Conservation (phyloP, 257 asterid genomes). For the Osmanthus fragrans region DNA sequence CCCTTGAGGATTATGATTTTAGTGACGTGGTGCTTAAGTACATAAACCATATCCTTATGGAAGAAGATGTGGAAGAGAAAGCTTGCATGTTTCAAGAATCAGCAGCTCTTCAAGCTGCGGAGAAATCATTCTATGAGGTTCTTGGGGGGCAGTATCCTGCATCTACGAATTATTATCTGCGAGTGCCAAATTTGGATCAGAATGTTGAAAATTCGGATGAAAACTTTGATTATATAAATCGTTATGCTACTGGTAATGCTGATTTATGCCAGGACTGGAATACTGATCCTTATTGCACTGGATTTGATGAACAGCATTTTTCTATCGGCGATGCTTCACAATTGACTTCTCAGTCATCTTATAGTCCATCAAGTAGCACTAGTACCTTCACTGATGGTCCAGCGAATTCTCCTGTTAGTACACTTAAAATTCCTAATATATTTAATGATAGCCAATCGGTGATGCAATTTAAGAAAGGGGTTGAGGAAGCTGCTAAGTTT, state of each 20-base stretch:
- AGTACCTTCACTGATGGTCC: slow-evolving; percentile 41
- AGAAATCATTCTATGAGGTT: slow-evolving; percentile 70
- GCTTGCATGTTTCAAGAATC: slow-evolving; percentile 73
- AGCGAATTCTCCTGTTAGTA: slow-evolving; percentile 57
- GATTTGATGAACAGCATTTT: slow-evolving; percentile 14
- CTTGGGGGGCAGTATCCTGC: slow-evolving; percentile 54
- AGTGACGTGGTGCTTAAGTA: slow-evolving; percentile 64
- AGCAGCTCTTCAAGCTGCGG: slow-evolving; percentile 81
- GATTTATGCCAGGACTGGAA: slow-evolving; percentile 47
- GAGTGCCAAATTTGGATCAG: slow-evolving; percentile 31
- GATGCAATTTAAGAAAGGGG: slow-evolving; percentile 58
- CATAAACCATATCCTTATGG: slow-evolving; percentile 73
- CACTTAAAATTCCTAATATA: slow-evolving; percentile 42
- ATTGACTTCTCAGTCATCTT: slow-evolving; percentile 38
- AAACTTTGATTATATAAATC: slow-evolving; percentile 19
- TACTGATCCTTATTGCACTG: slow-evolving; percentile 21
- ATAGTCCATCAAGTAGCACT: slow-evolving; percentile 43
- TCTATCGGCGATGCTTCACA: slow-evolving; percentile 27
- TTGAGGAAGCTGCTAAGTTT: slow-evolving; percentile 69
- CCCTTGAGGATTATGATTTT: slow-evolving; percentile 63
- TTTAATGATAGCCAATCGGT: slow-evolving; percentile 48
- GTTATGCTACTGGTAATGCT: slow-evolving; percentile 7
- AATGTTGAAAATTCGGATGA: slow-evolving; percentile 27
- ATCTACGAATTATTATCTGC: slow-evolving; percentile 28
- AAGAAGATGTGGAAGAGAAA: slow-evolving; percentile 79